These are phyloP conservation scores for Skeletonema grethae DNA, from an alignment of 108 stramenopile species.

Conservation along the genomic window DNA sequence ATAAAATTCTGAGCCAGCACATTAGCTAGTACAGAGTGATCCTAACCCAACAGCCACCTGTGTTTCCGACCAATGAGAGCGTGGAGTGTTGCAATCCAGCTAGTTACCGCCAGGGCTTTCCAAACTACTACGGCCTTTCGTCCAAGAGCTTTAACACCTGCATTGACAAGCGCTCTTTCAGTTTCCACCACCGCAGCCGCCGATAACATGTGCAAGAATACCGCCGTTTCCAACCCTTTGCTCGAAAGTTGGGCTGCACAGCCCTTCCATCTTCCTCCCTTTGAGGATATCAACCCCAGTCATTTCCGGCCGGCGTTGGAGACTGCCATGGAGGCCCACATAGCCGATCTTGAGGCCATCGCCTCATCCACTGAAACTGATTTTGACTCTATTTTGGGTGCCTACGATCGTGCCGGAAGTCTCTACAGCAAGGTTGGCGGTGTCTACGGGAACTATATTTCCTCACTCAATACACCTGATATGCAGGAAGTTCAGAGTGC, in stretches of 20 bases:
- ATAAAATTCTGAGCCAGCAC: background rate
- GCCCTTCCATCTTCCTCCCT: constrained; percentile 66
- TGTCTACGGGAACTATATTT: constrained; percentile 61
- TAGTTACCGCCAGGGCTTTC: constrained; percentile 15
- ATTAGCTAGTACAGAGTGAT: too few species aligned
- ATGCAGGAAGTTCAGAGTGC: constrained; percentile 61
- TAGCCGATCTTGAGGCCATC: constrained; percentile 58
- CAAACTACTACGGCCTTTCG: constrained; percentile 1
- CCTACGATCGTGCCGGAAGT: constrained; percentile 61
- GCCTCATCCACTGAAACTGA: constrained; percentile 49
- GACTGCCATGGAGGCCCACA: constrained; percentile 55
- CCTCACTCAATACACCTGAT: constrained; percentile 53
- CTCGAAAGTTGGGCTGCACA: constrained; percentile 55
- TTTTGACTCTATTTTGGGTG: constrained; percentile 58
- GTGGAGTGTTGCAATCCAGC: constrained; percentile 1
- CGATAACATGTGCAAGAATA: background rate
- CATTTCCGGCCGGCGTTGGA: constrained; percentile 64
- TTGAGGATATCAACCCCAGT: constrained; percentile 38
- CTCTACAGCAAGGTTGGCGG: constrained; percentile 34
- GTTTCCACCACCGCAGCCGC: constrained; percentile 3
- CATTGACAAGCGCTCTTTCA: background rate
- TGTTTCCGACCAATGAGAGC: background rate
- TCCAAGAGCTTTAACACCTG: background rate
- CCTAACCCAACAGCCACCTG: too few species aligned
- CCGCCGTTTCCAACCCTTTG: constrained; percentile 49